Conservation (phyloP, 768 basidiomycete genomes). For the Boletus rubroflammeus region DNA sequence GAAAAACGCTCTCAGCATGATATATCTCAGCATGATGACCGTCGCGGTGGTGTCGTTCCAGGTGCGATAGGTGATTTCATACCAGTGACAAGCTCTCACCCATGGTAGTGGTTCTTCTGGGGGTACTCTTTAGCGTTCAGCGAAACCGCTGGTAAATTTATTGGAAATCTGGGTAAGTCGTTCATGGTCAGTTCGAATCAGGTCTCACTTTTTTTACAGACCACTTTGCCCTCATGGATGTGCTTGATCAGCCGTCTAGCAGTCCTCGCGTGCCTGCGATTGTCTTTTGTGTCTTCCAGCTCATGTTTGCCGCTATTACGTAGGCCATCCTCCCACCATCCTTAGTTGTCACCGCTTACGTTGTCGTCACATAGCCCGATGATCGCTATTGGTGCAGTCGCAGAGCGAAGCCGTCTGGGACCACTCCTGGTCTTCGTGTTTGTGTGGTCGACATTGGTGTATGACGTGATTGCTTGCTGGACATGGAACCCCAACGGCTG, state of each 20-base stretch:
- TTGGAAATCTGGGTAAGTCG: conserved; percentile 75
- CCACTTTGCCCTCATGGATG: conserved; percentile 80
- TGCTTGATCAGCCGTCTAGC: conserved; percentile 74
- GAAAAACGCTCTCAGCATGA: conserved; percentile 92
- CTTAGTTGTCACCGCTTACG: neutral
- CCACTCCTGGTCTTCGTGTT: conserved; percentile 90
- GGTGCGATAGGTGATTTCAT: conserved; percentile 54
- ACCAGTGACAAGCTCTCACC: neutral
- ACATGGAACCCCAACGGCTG: conserved; percentile 84
- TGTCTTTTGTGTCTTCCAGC: conserved; percentile 81
- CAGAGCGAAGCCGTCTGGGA: conserved; percentile 82
- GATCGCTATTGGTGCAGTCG: conserved; percentile 88
- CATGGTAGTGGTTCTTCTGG: conserved; percentile 90
- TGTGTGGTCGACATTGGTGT: conserved; percentile 83
- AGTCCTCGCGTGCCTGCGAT: conserved; percentile 67
- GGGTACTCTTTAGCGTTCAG: conserved; percentile 91
- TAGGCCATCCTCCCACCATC: conserved; percentile 33
- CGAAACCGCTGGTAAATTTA: conserved; percentile 67
- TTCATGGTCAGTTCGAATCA: neutral
- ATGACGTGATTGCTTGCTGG: conserved; percentile 95
- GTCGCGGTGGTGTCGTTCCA: conserved; percentile 82
- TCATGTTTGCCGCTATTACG: conserved; percentile 90
- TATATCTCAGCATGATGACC: conserved; percentile 74
- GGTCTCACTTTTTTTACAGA: conserved; percentile 38
- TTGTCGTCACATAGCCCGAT: conserved; percentile 53